Conservation (phyloP, 805 yeast species). For the Barnettozyma sucrosica region DNA sequence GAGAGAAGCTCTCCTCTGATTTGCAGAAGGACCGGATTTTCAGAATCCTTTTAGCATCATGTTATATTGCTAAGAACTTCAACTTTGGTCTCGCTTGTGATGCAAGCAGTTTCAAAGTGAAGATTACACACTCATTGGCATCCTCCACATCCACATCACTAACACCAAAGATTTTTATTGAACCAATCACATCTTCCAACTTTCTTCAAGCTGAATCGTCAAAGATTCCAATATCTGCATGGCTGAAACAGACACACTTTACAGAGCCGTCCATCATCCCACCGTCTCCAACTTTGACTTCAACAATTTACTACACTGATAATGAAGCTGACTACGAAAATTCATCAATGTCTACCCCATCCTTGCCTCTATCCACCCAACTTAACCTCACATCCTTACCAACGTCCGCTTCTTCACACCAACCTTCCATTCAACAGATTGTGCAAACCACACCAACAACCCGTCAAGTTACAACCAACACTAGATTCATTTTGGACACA, state of each 20-base stretch:
- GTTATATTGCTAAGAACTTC: slow-evolving; percentile 45
- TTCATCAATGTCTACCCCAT: slow-evolving; percentile 13
- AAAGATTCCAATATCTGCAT: slow-evolving; percentile 7
- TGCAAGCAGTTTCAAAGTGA: slow-evolving; percentile 25
- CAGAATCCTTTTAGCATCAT: slow-evolving; percentile 45
- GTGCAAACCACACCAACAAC: slow-evolving; percentile 10
- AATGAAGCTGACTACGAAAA: slow-evolving; percentile 18
- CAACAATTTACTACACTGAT: slow-evolving; percentile 11
- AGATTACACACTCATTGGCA: slow-evolving; percentile 7
- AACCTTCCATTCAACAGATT: slow-evolving; percentile 24
- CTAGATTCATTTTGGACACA: slow-evolving; percentile 64
- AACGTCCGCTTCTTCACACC: slow-evolving; percentile 22
- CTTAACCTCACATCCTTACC: slow-evolving; percentile 10
- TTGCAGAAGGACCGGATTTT: slow-evolving; percentile 44
- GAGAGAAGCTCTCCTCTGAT: slow-evolving; percentile 39
- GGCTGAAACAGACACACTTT: slow-evolving; percentile 12
- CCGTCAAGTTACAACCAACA: slow-evolving; percentile 19
- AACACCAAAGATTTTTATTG: slow-evolving; percentile 3
- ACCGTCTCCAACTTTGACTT: slow-evolving; percentile 12
- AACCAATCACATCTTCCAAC: slow-evolving; percentile 7
- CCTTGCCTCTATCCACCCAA: slow-evolving; percentile 9
- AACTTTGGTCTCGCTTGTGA: slow-evolving; percentile 51
- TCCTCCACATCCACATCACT: not conserved
- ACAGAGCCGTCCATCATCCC: slow-evolving; percentile 9
- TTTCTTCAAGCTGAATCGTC: slow-evolving; percentile 7